Conservation (phyloP, 495 filamentous ascomycete genomes). For the Trichoderma asperelloides region DNA sequence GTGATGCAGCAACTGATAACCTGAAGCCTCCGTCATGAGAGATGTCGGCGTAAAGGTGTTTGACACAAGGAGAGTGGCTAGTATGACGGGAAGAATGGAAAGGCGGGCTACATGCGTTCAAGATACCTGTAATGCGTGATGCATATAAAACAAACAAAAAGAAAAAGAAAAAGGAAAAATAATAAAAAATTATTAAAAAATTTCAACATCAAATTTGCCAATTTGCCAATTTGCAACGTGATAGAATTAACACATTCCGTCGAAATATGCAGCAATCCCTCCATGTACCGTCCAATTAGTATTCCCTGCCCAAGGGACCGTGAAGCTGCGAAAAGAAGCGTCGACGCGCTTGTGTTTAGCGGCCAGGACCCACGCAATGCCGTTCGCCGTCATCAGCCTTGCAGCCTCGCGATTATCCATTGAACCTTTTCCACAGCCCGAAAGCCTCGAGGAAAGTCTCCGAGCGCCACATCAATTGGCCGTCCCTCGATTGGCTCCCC, state of each 20-base stretch:
- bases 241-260: too few relatives aligned
- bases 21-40: constrained; percentile 65
- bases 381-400: constrained; percentile 10
- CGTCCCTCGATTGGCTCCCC: background rate
- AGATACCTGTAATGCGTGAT: background rate
- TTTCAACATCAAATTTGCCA: background rate
- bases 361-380: constrained; percentile 9
- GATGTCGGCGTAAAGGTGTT: background rate
- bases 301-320: background rate
- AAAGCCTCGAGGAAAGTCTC: too few relatives aligned
- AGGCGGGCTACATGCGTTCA: background rate
- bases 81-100: background rate
- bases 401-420: constrained; percentile 2
- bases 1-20: constrained; percentile 64
- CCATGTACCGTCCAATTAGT: background rate
- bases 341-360: constrained; percentile 4
- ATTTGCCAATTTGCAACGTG: too few relatives aligned
- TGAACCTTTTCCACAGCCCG: constrained; percentile 1
- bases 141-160: background rate
- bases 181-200: background rate
- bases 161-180: too few relatives aligned
- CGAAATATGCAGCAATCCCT: too few relatives aligned
- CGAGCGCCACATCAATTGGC: background rate
- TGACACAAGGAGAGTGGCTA: background rate
- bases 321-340: background rate